phyloP scores from a whole-genome alignment of 2,329 filamentous ascomycete genomes.

The Zymoseptoria tritici region DNA sequence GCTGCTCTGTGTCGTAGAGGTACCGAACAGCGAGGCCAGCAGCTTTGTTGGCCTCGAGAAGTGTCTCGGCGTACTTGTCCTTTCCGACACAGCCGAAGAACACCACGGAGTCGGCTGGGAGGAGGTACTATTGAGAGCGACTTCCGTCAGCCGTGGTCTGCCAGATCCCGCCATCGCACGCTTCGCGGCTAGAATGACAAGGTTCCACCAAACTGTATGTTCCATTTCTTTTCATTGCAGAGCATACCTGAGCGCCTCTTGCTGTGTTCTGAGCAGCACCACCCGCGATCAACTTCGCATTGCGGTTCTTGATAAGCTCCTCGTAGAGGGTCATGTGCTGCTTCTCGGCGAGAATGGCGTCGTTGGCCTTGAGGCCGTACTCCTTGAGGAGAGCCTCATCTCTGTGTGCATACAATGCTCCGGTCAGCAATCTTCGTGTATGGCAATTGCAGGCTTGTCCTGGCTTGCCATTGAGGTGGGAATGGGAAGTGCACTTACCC shows the following conservation, averaged over 20 bases:
- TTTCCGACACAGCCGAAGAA: conserved; percentile 91
- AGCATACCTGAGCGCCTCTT: conserved; percentile 68
- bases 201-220: neutral
- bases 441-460: neutral
- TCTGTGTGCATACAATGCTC: conserved; percentile 40
- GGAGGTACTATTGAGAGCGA: conserved; percentile 60
- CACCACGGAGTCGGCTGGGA: conserved; percentile 79
- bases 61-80: conserved; percentile 89
- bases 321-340: conserved; percentile 88
- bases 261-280: conserved; percentile 97
- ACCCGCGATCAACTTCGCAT: conserved; percentile 90
- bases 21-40: conserved; percentile 92
- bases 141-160: conserved; percentile 3
- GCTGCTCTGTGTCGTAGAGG: conserved; percentile 73
- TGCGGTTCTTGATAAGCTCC: conserved; percentile 83
- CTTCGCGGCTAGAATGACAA: neutral
- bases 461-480: conserved; percentile 3
- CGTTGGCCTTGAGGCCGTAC: conserved; percentile 90
- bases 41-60: conserved; percentile 76
- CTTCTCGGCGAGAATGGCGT: conserved; percentile 91
- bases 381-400: conserved; percentile 80
- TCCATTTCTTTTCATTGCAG: neutral
- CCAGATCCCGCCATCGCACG: neutral
- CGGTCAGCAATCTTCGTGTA: neutral
- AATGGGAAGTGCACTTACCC: conserved; percentile 41